phyloP scores from a whole-genome alignment of 768 basidiomycete genomes.

The Pluteus cervinus region DNA sequence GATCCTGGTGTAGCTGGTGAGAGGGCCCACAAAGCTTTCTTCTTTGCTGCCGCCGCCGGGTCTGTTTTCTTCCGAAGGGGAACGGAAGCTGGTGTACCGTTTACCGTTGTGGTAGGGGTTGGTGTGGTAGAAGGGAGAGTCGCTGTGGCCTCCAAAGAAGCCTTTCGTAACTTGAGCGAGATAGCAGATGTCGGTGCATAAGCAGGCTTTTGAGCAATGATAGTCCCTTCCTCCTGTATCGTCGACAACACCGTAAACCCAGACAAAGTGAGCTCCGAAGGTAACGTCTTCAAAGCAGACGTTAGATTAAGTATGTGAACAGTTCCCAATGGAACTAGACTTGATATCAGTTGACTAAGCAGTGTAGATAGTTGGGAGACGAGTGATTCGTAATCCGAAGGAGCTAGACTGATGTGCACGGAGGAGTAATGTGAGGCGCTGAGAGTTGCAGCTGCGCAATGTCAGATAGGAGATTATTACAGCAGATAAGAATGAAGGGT shows the following conservation, averaged over 20 bases:
- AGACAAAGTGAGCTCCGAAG: conserved; percentile 54
- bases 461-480: conserved; percentile 5
- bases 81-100: conserved; percentile 20
- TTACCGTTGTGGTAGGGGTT: neutral
- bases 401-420: conserved; percentile 61
- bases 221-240: conserved; percentile 28
- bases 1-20: conserved; percentile 63
- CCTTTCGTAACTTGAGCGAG: conserved; percentile 36
- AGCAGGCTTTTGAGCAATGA: conserved; percentile 71
- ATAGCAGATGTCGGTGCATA: conserved; percentile 32
- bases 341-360: conserved; percentile 52
- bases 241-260: conserved; percentile 59
- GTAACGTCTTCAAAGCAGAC: conserved; percentile 34
- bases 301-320: conserved; percentile 58
- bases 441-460: conserved; percentile 51
- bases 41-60: conserved; percentile 69
- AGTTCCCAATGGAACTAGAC: conserved; percentile 62
- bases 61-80: conserved; percentile 51
- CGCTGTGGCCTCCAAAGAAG: conserved; percentile 9
- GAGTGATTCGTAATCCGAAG: conserved; percentile 55
- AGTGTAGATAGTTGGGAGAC: conserved; percentile 46
- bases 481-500: neutral
- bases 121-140: no score
- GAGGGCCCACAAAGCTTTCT: conserved; percentile 87
- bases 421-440: conserved; percentile 51